Percentiles rank a stretch among this genome's conserved stretches.
Evolutionary conservation across 176 grass and related monocot genomes (phyloP).

Genomic region (Aegilops tauschii): DNA sequence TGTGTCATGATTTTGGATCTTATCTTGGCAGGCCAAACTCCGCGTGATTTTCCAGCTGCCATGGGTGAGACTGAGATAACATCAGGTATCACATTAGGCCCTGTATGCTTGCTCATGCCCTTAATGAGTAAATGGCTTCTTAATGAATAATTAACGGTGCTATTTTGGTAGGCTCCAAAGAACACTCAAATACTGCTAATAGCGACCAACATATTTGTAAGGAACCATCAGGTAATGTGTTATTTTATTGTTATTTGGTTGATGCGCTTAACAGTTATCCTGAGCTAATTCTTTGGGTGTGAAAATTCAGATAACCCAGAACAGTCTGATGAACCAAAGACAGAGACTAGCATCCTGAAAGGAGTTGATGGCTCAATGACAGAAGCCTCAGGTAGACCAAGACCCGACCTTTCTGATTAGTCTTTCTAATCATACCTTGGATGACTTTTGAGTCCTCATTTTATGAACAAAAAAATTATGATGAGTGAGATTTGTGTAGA

Average conservation of each 20-base stretch:
- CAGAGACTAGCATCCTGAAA: slow-evolving; percentile 8
- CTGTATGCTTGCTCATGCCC: background rate
- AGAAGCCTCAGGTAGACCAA: slow-evolving; percentile 34
- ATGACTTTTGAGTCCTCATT: background rate
- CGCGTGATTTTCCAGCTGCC: background rate
- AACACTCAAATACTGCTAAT: slow-evolving; percentile 22
- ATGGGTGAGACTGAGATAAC: slow-evolving; percentile 18
- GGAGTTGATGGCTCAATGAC: slow-evolving; percentile 32
- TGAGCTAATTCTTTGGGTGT: slow-evolving; percentile 16
- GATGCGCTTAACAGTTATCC: background rate
- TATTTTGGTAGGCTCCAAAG: slow-evolving; percentile 13
- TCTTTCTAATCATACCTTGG: slow-evolving; percentile 2
- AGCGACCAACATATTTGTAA: slow-evolving; percentile 22
- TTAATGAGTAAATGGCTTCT: background rate
- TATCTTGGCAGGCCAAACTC: slow-evolving; percentile 26
- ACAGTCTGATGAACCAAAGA: slow-evolving; percentile 26
- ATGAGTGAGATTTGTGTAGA: background rate
- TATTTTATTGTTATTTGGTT: background rate
- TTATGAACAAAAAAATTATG: background rate
- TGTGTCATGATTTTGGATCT: slow-evolving; percentile 16
- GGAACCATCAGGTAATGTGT: slow-evolving; percentile 39
- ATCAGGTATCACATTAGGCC: slow-evolving; percentile 22
- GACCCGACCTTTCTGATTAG: background rate
- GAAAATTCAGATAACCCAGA: slow-evolving; percentile 24
- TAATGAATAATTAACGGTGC: background rate